Base-by-base conservation (phyloP, 345 rosid genomes). In the Brassica cretica region DNA sequence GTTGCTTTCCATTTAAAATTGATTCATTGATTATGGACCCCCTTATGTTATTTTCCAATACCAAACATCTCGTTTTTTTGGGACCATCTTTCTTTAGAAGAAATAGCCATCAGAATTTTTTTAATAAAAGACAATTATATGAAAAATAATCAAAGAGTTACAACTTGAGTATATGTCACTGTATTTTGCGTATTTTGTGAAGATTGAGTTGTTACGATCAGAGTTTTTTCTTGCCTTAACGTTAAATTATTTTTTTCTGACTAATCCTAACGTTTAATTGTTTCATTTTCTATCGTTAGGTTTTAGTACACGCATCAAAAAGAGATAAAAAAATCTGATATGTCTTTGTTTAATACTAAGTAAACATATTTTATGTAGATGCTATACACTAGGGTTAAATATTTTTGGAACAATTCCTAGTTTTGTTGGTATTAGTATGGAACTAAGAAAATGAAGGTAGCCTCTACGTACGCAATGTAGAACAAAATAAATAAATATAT, bases 41-140 rank as follows among this genome's bases (percentile, higher is more conserved):
- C 46, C 18, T 72, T 78, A 15, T 61, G 74, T 49, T 78, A 33
- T 61, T 78, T 78, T 78, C 77, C 37, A n/a, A 5, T 61, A 60
- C 77, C 30, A 78, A 58, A 70, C 70, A 35, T 76, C 37, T 76
- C 68, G 29, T 41, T 30, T 59, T 49, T 15, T 33, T 18, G 55
- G 80, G 24, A 70, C 75, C 65, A 70, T 63, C 41, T 9, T 33
- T 12, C 33, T 32, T 5, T 44, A 11, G 5, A 61, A 41, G 8
- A 7, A n/a, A 60, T 60, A 46, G 16, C 55, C 56, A 62, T 61
- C 65, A 27, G 4, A 27, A 27, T 3, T 3, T 27, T 27, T 27
- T 3, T 27, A 27, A 27, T 27, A 27, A 27, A 27, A 27, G 29
- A 27, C 29, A 27, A 27, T 27, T 27, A 27, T 27, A 27, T 27